These are phyloP conservation scores for Daldinia eschscholtzii DNA, from an alignment of 2,329 filamentous ascomycete species.

Conservation along the genomic window DNA sequence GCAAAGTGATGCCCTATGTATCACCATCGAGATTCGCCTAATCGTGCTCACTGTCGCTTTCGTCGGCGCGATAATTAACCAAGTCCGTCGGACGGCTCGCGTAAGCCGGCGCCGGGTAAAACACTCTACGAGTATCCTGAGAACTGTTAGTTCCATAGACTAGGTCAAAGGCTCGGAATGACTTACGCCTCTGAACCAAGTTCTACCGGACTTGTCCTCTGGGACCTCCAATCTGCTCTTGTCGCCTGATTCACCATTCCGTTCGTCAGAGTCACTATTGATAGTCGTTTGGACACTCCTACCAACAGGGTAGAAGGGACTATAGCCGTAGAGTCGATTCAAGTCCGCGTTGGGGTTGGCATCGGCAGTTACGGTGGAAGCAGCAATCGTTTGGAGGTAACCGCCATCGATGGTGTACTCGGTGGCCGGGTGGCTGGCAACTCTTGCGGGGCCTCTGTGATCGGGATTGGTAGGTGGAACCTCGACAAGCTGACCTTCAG, in stretches of 20 bases:
- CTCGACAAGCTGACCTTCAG: not conserved
- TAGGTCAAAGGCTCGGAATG: not conserved
- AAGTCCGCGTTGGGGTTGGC: not conserved
- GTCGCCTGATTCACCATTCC: not conserved
- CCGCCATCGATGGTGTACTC: not conserved
- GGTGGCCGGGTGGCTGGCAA: not conserved
- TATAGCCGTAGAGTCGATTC: not conserved
- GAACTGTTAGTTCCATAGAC: conserved; percentile 14
- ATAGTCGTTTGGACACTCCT: not conserved
- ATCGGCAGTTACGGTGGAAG: not conserved
- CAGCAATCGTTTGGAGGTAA: no score
- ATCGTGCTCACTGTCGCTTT: not conserved
- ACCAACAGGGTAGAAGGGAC: not conserved
- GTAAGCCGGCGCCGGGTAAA: conserved; percentile 14
- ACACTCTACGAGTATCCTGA: conserved; percentile 34
- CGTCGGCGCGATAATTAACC: not conserved
- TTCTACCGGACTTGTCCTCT: not conserved
- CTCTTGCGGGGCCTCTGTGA: not conserved
- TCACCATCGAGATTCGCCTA: not conserved
- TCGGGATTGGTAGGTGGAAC: not conserved
- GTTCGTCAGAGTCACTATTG: not conserved
- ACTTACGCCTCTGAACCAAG: conserved; percentile 34
- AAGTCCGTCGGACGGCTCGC: not conserved
- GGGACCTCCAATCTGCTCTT: not conserved
- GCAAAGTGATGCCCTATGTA: not conserved